Evolutionary conservation across 164 flowering plant genomes (phyloP), one percentile per base, ranked within the genome.

Genomic region (Tetracentron sinense): DNA sequence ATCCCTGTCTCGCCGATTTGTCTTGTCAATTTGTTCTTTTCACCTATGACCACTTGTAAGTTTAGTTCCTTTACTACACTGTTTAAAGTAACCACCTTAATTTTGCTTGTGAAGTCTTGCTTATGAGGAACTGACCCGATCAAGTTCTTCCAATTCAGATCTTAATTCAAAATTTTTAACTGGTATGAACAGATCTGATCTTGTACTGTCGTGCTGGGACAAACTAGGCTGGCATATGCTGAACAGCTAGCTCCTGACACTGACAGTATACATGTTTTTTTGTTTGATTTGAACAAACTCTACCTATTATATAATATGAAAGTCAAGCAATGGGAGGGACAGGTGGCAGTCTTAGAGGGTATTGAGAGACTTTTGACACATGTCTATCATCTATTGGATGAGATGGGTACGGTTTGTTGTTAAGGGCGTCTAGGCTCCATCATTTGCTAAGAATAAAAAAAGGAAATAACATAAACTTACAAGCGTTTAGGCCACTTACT

Each of bases 191-290:
- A 15, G 22, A 8, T n/a, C 22, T 54, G 20, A 26, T 38, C 59
- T 52, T 19, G 52, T 53, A 50, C 52, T 49, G n/a, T n/a, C n/a
- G 52, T 49, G 8, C 27, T 58, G 21, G 62, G 33, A 44, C 44
- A 21, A n/a, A n/a, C 17, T 61, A 22, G 26, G 17, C 23, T 51
- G 30, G 3, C 28, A 7, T 33, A 6, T 26, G 31, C 33, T 53
- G 56, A 26, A 27, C n/a, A n/a, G n/a, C 12, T n/a, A 53, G 31
- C n/a, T 15, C 14, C 56, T n/a, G n/a, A n/a, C n/a, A n/a, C n/a
- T n/a, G n/a, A n/a, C n/a, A n/a, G 52, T 17, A 49, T 2, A 21
- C 23, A 20, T 6, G 10, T 5, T 49, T n/a, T 49, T 10, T 21
- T 20, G 6, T 21, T 49, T 49, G 2, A 7, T 7, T 49, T 49